These are phyloP conservation scores for Phytophthora tubulina DNA, from an alignment of 352 stramenopile genomes.

Conservation along the genomic window DNA sequence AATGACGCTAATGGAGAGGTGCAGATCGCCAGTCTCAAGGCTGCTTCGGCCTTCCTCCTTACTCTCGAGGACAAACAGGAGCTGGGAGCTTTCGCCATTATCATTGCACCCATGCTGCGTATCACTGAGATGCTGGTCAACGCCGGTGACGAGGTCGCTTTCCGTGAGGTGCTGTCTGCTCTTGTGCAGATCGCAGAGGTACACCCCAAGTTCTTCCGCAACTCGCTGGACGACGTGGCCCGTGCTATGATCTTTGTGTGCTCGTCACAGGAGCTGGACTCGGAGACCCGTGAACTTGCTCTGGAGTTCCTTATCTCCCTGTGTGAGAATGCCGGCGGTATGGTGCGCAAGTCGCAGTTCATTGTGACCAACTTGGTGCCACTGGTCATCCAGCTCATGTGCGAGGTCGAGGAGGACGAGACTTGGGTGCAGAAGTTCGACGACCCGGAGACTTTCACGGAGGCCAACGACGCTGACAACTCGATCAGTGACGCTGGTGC, in stretches of 20 bases:
- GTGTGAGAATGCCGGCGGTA: slow-evolving; percentile 81
- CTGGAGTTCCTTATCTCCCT: slow-evolving; percentile 87
- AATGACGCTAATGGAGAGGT: slow-evolving; percentile 72
- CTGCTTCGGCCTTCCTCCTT: slow-evolving; percentile 74
- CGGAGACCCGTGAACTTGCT: slow-evolving; percentile 80
- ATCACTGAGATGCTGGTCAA: slow-evolving; percentile 79
- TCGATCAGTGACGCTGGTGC: slow-evolving; percentile 78
- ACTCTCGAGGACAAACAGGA: slow-evolving; percentile 80
- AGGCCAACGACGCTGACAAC: slow-evolving; percentile 69
- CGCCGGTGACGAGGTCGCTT: slow-evolving; percentile 64
- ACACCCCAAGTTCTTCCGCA: slow-evolving; percentile 87
- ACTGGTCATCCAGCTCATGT: slow-evolving; percentile 82
- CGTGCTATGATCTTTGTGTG: slow-evolving; percentile 86
- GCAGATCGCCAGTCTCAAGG: slow-evolving; percentile 80
- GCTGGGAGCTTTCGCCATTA: slow-evolving; percentile 70
- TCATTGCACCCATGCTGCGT: slow-evolving; percentile 78
- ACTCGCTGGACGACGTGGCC: slow-evolving; percentile 70
- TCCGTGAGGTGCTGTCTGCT: slow-evolving; percentile 77
- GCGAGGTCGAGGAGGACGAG: slow-evolving; percentile 80
- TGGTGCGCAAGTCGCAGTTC: slow-evolving; percentile 80
- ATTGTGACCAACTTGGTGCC: slow-evolving; percentile 77
- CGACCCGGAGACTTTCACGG: slow-evolving; percentile 80
- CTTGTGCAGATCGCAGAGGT: slow-evolving; percentile 82
- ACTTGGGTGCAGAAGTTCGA: slow-evolving; percentile 83
- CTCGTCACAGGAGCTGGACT: slow-evolving; percentile 68